Percentiles rank a stretch among this genome's conserved stretches.
phyloP scores from a whole-genome alignment of 768 basidiomycete species.

The Pisolithus sp. region DNA sequence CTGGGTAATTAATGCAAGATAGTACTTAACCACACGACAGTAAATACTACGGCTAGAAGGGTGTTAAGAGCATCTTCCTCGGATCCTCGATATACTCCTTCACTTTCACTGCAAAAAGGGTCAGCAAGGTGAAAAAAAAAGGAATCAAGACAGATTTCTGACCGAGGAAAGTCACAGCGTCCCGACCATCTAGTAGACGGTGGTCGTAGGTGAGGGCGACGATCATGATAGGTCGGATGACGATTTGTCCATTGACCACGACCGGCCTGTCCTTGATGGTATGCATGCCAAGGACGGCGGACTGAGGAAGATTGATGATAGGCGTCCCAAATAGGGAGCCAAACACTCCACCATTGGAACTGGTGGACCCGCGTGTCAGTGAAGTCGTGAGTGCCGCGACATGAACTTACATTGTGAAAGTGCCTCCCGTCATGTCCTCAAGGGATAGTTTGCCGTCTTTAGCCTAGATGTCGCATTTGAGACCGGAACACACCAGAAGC shows the following conservation, averaged over 20 bases:
- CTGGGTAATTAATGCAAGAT: no score
- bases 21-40: background rate
- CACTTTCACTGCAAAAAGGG: slow-evolving; percentile 58
- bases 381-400: background rate
- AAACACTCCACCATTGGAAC: slow-evolving; percentile 98
- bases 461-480: slow-evolving; percentile 40
- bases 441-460: slow-evolving; percentile 89
- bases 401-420: slow-evolving; percentile 88
- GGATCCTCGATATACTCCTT: slow-evolving; percentile 95
- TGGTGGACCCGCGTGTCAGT: slow-evolving; percentile 25
- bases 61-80: slow-evolving; percentile 75
- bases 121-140: slow-evolving; percentile 3
- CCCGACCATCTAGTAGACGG: slow-evolving; percentile 89
- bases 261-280: slow-evolving; percentile 86
- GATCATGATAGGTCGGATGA: slow-evolving; percentile 95
- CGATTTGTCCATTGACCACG: slow-evolving; percentile 91
- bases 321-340: slow-evolving; percentile 97
- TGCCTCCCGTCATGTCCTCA: slow-evolving; percentile 97
- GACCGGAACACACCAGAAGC: slow-evolving; percentile 1
- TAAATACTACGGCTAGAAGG: background rate
- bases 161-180: slow-evolving; percentile 98
- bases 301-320: slow-evolving; percentile 95
- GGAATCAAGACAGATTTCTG: slow-evolving; percentile 24
- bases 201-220: slow-evolving; percentile 94
- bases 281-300: slow-evolving; percentile 96